These are phyloP conservation scores for Russula foetens DNA, from an alignment of 768 basidiomycete species.

Conservation along the genomic window DNA sequence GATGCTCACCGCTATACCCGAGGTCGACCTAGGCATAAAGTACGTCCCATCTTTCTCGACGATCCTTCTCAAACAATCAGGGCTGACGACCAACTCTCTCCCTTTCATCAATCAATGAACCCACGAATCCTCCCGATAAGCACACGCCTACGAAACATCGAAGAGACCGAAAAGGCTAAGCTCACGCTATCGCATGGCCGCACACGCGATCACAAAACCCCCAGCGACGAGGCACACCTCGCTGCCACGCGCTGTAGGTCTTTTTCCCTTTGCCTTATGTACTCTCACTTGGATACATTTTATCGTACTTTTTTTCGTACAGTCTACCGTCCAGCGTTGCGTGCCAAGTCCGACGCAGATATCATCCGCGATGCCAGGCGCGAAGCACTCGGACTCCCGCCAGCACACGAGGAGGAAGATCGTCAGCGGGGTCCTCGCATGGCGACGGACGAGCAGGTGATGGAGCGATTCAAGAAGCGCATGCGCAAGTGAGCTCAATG, in stretches of 20 bases:
- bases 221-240: conserved; percentile 72
- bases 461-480: conserved; percentile 97
- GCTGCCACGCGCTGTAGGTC: conserved; percentile 79
- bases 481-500: conserved; percentile 56
- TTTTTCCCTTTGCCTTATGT: not conserved
- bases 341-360: conserved; percentile 79
- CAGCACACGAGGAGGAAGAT: conserved; percentile 37
- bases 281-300: not conserved
- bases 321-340: conserved; percentile 83
- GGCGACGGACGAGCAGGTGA: conserved; percentile 89
- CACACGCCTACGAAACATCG: conserved; percentile 86
- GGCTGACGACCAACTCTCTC: no score
- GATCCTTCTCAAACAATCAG: not conserved
- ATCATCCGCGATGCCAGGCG: conserved; percentile 83
- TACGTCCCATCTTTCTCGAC: conserved; percentile 35
- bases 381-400: conserved; percentile 73
- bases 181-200: conserved; percentile 70
- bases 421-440: conserved; percentile 49
- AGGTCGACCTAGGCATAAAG: conserved; percentile 99
- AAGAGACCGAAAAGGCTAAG: conserved; percentile 96
- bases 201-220: conserved; percentile 43
- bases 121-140: no score
- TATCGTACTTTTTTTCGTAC: not conserved
- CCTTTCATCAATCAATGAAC: not conserved
- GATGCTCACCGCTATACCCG: conserved; percentile 97